Evolutionary conservation across 306 rosid genomes (phyloP).

Genomic region (Nissolia schottii): DNA sequence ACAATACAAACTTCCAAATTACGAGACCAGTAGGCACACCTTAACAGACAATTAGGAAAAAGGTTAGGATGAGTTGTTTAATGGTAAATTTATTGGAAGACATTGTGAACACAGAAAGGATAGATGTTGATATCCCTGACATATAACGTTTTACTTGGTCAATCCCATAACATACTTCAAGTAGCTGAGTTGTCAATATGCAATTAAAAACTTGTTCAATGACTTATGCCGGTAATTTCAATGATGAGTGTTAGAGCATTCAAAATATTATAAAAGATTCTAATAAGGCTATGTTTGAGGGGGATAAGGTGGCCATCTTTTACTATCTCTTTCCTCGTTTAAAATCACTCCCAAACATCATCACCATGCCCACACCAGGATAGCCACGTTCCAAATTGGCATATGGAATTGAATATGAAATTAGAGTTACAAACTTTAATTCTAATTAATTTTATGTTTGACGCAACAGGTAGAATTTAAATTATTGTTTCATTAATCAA

Average conservation of each 20-base stretch:
- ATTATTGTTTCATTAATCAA: too few relatives aligned
- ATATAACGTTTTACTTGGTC: constrained; percentile 26
- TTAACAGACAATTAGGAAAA: background rate
- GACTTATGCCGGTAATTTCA: constrained; percentile 23
- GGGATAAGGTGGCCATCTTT: too few relatives aligned
- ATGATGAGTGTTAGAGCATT: constrained; percentile 12
- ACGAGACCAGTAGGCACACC: background rate
- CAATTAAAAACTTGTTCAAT: background rate
- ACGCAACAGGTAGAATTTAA: too few relatives aligned
- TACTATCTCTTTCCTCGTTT: too few relatives aligned
- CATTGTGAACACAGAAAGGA: constrained; percentile 33
- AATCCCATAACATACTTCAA: constrained; percentile 8
- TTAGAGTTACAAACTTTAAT: too few relatives aligned
- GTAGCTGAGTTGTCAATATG: background rate
- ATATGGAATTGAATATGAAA: too few relatives aligned
- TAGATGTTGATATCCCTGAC: constrained; percentile 36
- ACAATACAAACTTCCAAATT: background rate
- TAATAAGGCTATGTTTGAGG: background rate
- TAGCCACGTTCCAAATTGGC: background rate
- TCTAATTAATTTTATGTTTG: too few relatives aligned
- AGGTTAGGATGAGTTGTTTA: constrained; percentile 9
- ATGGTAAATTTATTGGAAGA: background rate
- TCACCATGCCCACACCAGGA: background rate
- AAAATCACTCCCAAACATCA: too few relatives aligned
- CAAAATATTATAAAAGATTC: background rate